Percentiles rank a stretch among this genome's conserved stretches.
These are phyloP conservation scores for Suillus hirtellus DNA, from an alignment of 768 basidiomycete genomes.

Conservation along the genomic window DNA sequence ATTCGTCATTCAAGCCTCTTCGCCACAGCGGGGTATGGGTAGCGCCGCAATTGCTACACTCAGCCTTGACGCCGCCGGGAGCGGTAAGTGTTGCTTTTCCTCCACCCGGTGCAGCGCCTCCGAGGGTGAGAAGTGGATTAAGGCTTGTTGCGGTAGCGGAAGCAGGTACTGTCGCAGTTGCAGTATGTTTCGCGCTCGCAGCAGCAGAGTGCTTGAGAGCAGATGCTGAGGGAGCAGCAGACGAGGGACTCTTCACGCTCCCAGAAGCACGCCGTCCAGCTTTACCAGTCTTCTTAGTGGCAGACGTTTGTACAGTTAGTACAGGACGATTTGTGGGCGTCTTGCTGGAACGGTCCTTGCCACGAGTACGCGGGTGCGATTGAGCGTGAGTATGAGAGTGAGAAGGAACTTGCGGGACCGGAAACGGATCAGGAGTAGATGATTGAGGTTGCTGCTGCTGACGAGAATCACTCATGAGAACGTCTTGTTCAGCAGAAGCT, in stretches of 20 bases:
- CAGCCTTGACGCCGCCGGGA: conserved; percentile 68
- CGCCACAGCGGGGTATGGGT: conserved; percentile 89
- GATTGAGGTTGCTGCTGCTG: conserved; percentile 17
- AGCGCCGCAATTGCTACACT: conserved; percentile 87
- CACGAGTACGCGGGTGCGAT: conserved; percentile 54
- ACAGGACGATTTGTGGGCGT: conserved; percentile 51
- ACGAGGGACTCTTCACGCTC: background rate
- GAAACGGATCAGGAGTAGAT: conserved; percentile 8
- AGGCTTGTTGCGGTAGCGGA: conserved; percentile 65
- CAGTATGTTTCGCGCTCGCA: background rate
- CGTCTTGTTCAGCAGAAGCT: conserved; percentile 12
- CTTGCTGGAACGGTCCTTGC: conserved; percentile 14
- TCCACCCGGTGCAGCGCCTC: conserved; percentile 18
- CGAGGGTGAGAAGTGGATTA: conserved; percentile 41
- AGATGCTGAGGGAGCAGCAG: background rate
- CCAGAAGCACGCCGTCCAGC: conserved; percentile 1
- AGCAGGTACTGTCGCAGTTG: conserved; percentile 43
- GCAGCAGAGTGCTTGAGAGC: background rate
- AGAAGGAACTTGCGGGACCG: conserved; percentile 34
- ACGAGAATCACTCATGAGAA: conserved; percentile 31
- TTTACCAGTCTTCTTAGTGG: conserved; percentile 8
- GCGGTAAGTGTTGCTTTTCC: conserved; percentile 30
- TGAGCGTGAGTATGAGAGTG: conserved; percentile 49
- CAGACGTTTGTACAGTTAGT: conserved; percentile 62
- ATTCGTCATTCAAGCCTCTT: conserved; percentile 81